Evolutionary conservation across 192 early-diverging fungal genomes (phyloP), one percentile per base, ranked within the genome.

Genomic region (Umbelopsis sp.): DNA sequence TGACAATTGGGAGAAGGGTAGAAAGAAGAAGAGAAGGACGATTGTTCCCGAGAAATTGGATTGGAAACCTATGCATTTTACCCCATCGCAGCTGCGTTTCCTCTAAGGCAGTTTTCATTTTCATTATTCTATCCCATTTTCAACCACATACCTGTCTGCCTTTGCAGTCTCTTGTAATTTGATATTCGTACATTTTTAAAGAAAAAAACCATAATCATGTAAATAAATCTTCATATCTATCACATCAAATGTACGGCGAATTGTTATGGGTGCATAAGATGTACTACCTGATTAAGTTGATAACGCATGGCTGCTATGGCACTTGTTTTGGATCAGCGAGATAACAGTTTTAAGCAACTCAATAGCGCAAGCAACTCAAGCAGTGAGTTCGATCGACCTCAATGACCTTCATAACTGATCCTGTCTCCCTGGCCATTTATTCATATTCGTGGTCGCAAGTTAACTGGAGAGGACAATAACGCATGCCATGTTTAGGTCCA

Each of bases 31-130:
- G 66, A 85, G 85, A 71, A 47, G 68, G 20, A 86, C 79, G 61
- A 94, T 99, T 72, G 92, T 93, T 66, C 84, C 95, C 18, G 78
- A 83, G 33, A 93, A 90, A 48, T 74, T 93, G n/a, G 79, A 89
- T 53, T 93, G 93, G 92, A 87, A 86, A 53, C 93, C 93, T 45
- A 89, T 92, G 66, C 87, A 90, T 70, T 94, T 94, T 71, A 85
- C 91, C 6, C 85, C 88, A 46, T 88, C 90, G 1, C 90, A 92
- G 71, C 73, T 94, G 37, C 85, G 91, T 16, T 94, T 90, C 68
- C 73, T 92, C 49, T 92, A 86, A 78, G 30, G 23, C n/a, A 37
- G 3, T 49, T 18, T 27, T 37, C 11, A 20, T 50, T 30, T 10
- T 18, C 16, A n/a, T 15, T 4, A 61, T 61, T 35, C n/a, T 0